Evolutionary conservation across 306 rosid species (phyloP).

Genomic region (Clitoria ternatea): DNA sequence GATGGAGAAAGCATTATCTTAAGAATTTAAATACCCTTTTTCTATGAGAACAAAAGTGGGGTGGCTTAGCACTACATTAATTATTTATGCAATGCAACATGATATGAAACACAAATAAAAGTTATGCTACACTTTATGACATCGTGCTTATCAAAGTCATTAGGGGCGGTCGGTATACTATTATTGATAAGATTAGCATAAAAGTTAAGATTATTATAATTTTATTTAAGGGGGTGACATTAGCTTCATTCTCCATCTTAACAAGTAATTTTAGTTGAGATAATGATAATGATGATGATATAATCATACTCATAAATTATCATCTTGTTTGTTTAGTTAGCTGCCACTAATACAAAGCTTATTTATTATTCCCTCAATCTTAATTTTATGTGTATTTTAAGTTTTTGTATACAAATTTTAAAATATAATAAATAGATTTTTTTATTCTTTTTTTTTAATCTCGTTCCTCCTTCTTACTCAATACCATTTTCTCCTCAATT

Average conservation of each 20-base stretch:
- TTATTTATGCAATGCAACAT: background rate
- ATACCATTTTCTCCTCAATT: no score
- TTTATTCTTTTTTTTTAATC: no score
- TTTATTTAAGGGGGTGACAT: background rate
- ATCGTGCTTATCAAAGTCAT: constrained; percentile 11
- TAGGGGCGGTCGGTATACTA: constrained; percentile 2
- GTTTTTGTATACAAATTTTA: no score
- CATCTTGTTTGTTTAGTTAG: background rate
- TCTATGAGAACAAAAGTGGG: background rate
- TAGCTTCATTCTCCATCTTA: background rate
- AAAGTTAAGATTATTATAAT: background rate
- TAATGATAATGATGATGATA: background rate
- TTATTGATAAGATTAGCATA: constrained; percentile 6
- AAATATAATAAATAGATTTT: no score
- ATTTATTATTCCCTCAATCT: no score
- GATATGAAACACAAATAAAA: background rate
- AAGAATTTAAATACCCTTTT: background rate
- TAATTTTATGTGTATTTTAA: no score
- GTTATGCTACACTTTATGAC: background rate
- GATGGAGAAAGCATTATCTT: background rate
- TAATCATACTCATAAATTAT: background rate
- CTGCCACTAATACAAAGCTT: background rate
- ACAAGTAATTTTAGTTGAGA: background rate
- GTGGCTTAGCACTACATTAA: background rate
- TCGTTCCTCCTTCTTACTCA: no score